These are phyloP conservation scores for Cladophialophora bantiana DNA, from an alignment of 2,329 filamentous ascomycete genomes.

Conservation along the genomic window DNA sequence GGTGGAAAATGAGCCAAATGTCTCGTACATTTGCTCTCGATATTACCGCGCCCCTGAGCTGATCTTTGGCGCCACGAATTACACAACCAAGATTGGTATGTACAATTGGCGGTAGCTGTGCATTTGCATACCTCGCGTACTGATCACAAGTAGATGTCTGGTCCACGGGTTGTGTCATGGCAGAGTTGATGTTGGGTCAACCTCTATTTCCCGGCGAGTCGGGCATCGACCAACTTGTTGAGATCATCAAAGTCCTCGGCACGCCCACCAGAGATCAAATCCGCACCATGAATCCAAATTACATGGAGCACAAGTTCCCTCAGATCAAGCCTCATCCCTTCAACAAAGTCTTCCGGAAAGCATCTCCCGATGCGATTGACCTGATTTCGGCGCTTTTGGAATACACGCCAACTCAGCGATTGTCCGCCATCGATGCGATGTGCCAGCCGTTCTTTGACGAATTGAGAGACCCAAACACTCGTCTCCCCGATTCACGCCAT, in stretches of 20 bases:
- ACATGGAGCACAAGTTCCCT: conserved; percentile 99
- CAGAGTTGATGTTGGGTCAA: conserved; percentile 97
- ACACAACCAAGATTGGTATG: conserved; percentile 99
- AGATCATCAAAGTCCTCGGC: conserved; percentile 98
- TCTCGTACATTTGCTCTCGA: conserved; percentile 98
- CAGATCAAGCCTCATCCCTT: conserved; percentile 99
- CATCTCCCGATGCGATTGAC: conserved; percentile 89
- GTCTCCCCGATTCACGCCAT: conserved; percentile 92
- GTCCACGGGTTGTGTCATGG: conserved; percentile 99
- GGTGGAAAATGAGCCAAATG: conserved; percentile 98
- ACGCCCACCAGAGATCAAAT: conserved; percentile 98
- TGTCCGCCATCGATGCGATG: conserved; percentile 95
- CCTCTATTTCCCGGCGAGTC: conserved; percentile 98
- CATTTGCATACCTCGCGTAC: conserved; percentile 20
- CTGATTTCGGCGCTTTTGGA: conserved; percentile 92
- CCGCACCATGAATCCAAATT: conserved; percentile 99
- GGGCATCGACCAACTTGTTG: conserved; percentile 96
- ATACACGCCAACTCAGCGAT: conserved; percentile 95
- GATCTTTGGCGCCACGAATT: conserved; percentile 98
- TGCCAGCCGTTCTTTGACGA: conserved; percentile 99
- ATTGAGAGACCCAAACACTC: conserved; percentile 86
- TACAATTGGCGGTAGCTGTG: conserved; percentile 26
- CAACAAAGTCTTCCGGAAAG: conserved; percentile 98
- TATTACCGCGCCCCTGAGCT: conserved; percentile 98
- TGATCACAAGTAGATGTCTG: conserved; percentile 76